These are phyloP conservation scores for Nicotiana undulata DNA, from an alignment of 257 asterid species.

Conservation along the genomic window DNA sequence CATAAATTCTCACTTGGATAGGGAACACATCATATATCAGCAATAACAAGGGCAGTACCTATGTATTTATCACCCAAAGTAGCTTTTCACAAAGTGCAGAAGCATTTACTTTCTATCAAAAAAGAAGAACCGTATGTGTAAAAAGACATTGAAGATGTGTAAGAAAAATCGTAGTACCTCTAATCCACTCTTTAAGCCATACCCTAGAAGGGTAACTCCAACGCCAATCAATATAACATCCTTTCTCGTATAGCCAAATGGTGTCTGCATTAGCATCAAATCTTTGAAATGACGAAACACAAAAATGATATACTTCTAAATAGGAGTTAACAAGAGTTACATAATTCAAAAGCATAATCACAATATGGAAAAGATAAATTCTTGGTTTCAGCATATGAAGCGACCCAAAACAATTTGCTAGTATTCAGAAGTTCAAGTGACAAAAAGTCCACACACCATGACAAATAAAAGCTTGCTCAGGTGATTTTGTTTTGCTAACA, in stretches of 20 bases:
- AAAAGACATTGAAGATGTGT: background rate
- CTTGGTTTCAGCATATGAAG: background rate
- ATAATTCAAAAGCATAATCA: background rate
- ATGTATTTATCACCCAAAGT: background rate
- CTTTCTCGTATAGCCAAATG: conserved; percentile 92
- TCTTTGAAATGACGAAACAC: background rate
- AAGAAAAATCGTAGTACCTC: conserved; percentile 42
- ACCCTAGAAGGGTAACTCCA: conserved; percentile 62
- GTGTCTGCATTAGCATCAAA: conserved; percentile 39
- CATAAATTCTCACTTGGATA: background rate
- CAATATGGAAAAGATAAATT: background rate
- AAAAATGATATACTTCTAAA: conserved; percentile 1
- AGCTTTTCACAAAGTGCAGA: background rate
- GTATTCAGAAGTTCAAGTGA: background rate
- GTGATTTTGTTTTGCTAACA: background rate
- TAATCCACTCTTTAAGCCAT: conserved; percentile 72
- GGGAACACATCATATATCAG: background rate
- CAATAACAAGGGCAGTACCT: background rate
- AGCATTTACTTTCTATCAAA: background rate
- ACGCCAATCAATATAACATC: conserved; percentile 85
- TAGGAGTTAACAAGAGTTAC: background rate
- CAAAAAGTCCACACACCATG: background rate
- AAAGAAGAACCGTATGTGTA: background rate
- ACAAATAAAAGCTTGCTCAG: background rate
- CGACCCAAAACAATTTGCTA: background rate